Conservation (phyloP, 2,329 filamentous ascomycete genomes). For the Phoma sp. region DNA sequence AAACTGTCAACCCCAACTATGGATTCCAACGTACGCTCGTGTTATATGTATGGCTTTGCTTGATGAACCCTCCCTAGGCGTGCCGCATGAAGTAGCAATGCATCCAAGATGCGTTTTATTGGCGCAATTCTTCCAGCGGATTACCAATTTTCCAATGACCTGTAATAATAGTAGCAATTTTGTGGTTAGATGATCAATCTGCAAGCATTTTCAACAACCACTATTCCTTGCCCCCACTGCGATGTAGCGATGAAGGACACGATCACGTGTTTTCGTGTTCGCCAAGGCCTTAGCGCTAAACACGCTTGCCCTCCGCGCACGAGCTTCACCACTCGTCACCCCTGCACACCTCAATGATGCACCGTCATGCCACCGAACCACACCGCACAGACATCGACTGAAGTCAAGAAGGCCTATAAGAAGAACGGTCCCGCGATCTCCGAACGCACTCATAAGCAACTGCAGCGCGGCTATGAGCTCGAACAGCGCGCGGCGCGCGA, state of each 20-base stretch:
- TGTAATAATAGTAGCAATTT: no score
- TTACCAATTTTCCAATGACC: no score
- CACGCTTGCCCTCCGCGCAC: not conserved
- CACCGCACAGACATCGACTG: conserved; percentile 45
- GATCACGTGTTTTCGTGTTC: conserved; percentile 4
- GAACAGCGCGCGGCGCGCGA: conserved; percentile 43
- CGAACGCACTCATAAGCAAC: conserved; percentile 37
- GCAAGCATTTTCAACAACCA: no score
- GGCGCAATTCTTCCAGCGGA: no score
- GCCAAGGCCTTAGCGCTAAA: conserved; percentile 11
- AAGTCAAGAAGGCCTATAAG: conserved; percentile 45
- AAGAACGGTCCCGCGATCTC: conserved; percentile 36
- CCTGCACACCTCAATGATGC: conserved; percentile 1
- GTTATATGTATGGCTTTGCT: no score
- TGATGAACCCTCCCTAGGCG: no score
- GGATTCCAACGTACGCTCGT: no score
- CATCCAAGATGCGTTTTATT: no score
- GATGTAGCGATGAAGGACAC: not conserved
- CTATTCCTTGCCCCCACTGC: no score
- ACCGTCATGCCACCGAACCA: conserved; percentile 36
- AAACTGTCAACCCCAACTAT: no score
- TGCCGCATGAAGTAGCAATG: no score
- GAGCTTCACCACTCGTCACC: not conserved
- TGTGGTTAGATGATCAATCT: no score
- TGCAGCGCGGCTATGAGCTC: conserved; percentile 41